phyloP scores from a whole-genome alignment of 192 early-diverging fungal species.

The Polychytrium aggregatum region DNA sequence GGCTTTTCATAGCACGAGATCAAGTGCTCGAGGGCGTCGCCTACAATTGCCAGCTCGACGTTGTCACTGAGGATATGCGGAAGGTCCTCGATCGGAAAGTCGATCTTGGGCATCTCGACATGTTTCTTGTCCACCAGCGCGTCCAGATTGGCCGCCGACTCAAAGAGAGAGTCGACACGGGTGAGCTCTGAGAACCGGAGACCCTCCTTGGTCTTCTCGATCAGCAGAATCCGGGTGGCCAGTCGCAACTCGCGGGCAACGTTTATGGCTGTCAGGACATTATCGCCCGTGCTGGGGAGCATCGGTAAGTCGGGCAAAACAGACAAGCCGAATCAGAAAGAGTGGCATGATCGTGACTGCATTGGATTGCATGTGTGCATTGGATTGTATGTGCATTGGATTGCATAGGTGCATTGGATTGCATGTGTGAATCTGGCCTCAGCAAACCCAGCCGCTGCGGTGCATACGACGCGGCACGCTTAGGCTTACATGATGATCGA shows the following conservation, averaged over 20 bases:
- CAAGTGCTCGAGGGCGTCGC: conserved; percentile 51
- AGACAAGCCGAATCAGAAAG: too few species aligned
- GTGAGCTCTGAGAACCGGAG: conserved; percentile 9
- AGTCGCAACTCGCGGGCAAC: conserved; percentile 56
- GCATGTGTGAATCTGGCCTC: too few species aligned
- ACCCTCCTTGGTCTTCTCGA: conserved; percentile 39
- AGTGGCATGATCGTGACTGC: too few species aligned
- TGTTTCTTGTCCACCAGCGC: too few species aligned
- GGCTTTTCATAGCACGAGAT: conserved; percentile 14
- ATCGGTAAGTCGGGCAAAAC: background rate
- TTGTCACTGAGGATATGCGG: conserved; percentile 3
- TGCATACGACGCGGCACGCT: too few species aligned
- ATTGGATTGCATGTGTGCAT: background rate
- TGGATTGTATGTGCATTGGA: background rate
- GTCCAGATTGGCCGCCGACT: conserved; percentile 25
- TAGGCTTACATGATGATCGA: conserved; percentile 64
- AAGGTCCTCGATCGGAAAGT: conserved; percentile 6
- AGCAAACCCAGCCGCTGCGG: too few species aligned
- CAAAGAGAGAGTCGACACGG: conserved; percentile 13
- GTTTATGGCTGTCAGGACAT: conserved; percentile 62
- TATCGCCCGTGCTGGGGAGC: conserved; percentile 56
- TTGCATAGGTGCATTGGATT: too few species aligned
- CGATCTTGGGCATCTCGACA: background rate
- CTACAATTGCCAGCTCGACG: conserved; percentile 59
- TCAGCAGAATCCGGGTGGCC: conserved; percentile 36